Conservation (phyloP, 2,329 filamentous ascomycete species). For the Fusarium fujikuroi region DNA sequence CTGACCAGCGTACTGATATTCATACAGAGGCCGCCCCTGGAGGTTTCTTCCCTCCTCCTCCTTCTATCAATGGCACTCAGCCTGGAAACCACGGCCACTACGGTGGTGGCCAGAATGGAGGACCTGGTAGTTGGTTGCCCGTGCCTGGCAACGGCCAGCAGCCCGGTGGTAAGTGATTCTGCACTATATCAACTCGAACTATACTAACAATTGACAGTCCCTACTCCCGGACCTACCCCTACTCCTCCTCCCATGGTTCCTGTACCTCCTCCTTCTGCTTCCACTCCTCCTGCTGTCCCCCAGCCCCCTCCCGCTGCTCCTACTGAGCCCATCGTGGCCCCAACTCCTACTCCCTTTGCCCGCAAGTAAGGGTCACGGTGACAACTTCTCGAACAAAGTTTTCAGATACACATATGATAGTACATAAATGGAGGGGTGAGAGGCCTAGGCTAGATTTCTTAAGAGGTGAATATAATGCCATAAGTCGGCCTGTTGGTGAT, state of each 20-base stretch:
- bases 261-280: background rate
- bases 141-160: background rate
- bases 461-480: constrained; percentile 14
- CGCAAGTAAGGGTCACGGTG: constrained; percentile 5
- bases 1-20: background rate
- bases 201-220: constrained; percentile 11
- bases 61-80: constrained; percentile 13
- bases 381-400: background rate
- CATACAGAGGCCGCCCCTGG: constrained; percentile 4
- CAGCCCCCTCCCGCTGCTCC: constrained; percentile 6
- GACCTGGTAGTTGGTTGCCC: constrained; percentile 21
- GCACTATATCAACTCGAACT: background rate
- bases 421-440: background rate
- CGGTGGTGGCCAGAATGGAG: background rate
- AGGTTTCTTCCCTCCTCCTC: constrained; percentile 7
- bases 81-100: background rate
- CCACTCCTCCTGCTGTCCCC: constrained; percentile 4
- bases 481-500: background rate
- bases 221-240: background rate
- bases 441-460: constrained; percentile 4
- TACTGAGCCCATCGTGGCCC: constrained; percentile 1
- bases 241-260: constrained; percentile 6
- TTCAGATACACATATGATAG: constrained; percentile 18
- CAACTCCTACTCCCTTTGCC: constrained; percentile 22
- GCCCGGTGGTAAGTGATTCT: constrained; percentile 14